A percentile compares a stretch with the other conserved stretches of the same genome.
phyloP scores from a whole-genome alignment of 2,329 filamentous ascomycete genomes.

The Verticillium nubilum region DNA sequence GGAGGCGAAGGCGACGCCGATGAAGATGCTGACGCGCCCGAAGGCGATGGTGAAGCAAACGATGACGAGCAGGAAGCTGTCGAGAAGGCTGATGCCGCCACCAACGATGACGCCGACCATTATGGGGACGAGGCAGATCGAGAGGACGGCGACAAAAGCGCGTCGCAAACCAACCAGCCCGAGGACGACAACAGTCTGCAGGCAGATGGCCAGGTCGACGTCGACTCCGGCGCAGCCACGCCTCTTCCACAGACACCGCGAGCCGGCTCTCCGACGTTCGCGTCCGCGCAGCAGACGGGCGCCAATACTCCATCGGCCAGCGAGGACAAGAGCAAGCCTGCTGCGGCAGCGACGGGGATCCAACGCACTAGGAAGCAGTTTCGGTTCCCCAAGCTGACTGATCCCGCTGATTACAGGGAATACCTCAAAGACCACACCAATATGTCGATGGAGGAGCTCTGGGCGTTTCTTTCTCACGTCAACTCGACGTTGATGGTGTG shows the following conservation, averaged over 20 bases:
- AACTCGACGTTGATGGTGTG: conserved; percentile 42
- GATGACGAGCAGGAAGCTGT: neutral
- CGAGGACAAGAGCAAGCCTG: neutral
- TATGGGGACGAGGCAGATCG: conserved; percentile 14
- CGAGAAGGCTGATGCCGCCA: neutral
- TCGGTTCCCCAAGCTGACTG: conserved; percentile 43
- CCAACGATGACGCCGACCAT: neutral
- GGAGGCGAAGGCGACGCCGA: conserved; percentile 9
- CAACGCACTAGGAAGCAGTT: conserved; percentile 20
- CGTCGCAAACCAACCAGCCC: conserved; percentile 1
- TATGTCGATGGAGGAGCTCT: conserved; percentile 41
- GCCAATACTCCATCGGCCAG: conserved; percentile 27
- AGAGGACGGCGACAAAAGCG: conserved; percentile 7
- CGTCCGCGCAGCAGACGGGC: conserved; percentile 15
- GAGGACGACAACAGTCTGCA: conserved; percentile 23
- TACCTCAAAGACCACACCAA: conserved; percentile 45
- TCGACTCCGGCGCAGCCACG: conserved; percentile 26
- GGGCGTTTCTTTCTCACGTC: conserved; percentile 35
- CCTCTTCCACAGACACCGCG: conserved; percentile 31
- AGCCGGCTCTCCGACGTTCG: conserved; percentile 30
- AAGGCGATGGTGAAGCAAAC: conserved; percentile 1
- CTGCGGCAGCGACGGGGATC: neutral
- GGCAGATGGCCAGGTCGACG: conserved; percentile 18
- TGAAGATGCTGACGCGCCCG: neutral
- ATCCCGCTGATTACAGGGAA: conserved; percentile 41